Evolutionary conservation across 306 rosid species (phyloP), one percentile per base, ranked within the genome.

Genomic region (Cucumis hystrix): DNA sequence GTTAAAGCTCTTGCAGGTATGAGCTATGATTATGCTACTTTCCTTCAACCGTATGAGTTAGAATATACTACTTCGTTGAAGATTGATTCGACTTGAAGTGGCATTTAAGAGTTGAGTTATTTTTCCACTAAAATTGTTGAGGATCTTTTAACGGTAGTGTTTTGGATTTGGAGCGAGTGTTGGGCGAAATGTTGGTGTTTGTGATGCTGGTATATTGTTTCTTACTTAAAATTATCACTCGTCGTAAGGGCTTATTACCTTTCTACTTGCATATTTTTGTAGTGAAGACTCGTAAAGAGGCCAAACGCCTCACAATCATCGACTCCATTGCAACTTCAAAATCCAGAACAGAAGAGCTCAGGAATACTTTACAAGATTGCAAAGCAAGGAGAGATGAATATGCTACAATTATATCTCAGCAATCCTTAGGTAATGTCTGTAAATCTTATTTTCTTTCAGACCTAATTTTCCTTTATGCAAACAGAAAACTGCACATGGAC

Each of bases 201-300:
- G 17, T 54, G 49, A 21, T 72, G 78, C 73, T 68, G 69, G 23
- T 37, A 9, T 51, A 45, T 47, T 10, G n/a, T 15, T 59, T 23
- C 15, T 12, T 17, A 2, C 18, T 60, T 16, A 3, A 17, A 52
- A 37, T 47, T 21, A 6, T 18, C 6, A 30, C 61, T 49, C 45
- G 10, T 17, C 7, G 37, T 70, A 23, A 17, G 35, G 62, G 77
- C 16, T 52, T 8, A 23, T 25, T 59, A 43, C 40, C 45, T 68
- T 67, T 28, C 20, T 65, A 59, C 72, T 64, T 51, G 66, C 74
- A 77, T 41, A 58, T 67, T 82, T 28, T 12, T 80, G 77, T 83
- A 95, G 97, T 80, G 62, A 90, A 90, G 87, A 89, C 94, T 33
- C 95, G 93, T 55, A 90, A 80, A 83, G 97, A 92, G 86, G 97